phyloP scores from a whole-genome alignment of 2,329 filamentous ascomycete species.

The Botrytis fabae region DNA sequence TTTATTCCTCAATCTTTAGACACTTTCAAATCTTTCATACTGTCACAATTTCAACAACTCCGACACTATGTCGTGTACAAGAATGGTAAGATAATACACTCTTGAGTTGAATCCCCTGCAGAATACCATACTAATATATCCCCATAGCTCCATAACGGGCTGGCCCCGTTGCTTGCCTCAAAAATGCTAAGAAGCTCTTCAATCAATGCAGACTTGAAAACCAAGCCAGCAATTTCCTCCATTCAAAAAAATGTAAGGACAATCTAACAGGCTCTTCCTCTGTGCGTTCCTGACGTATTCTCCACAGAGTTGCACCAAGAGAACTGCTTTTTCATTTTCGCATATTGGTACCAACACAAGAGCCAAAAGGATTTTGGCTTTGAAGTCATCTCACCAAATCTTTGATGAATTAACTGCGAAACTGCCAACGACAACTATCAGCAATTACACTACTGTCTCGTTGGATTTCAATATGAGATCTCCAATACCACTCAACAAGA shows the following conservation, averaged over 20 bases:
- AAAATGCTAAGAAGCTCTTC: background rate
- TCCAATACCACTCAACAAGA: background rate
- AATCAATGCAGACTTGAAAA: background rate
- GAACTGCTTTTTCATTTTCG: background rate
- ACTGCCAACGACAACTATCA: too few species aligned
- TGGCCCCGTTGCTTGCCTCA: background rate
- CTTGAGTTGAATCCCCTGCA: background rate
- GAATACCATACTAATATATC: background rate
- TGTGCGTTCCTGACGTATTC: background rate
- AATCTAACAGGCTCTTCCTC: background rate
- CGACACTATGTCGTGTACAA: background rate
- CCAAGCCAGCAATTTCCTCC: background rate
- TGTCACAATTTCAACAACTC: background rate
- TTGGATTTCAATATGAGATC: background rate
- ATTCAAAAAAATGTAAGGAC: background rate
- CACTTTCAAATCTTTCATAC: background rate
- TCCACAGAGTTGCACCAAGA: background rate
- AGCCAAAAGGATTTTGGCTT: background rate
- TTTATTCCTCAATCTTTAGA: background rate
- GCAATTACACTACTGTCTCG: background rate
- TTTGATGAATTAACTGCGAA: background rate
- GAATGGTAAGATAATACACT: background rate
- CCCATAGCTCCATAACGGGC: background rate
- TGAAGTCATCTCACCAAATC: background rate
- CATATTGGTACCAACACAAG: background rate